Conservation (phyloP, 176 grass and related monocot genomes). For the Coix lacrymajobi region DNA sequence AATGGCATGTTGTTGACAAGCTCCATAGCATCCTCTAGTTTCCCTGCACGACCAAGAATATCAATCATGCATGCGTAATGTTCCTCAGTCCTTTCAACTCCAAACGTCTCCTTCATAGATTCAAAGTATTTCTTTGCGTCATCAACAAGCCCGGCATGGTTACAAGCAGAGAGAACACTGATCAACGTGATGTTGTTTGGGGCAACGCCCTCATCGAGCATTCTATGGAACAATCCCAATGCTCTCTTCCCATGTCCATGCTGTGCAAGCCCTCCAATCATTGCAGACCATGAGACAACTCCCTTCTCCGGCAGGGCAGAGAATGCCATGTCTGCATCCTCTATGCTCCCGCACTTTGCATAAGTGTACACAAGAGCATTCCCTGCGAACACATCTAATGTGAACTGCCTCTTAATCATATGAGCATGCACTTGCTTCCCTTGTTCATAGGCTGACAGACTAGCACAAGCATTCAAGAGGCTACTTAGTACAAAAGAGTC, state of each 20-base stretch:
- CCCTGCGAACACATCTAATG: slow-evolving; percentile 63
- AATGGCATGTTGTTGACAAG: slow-evolving; percentile 72
- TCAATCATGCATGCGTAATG: slow-evolving; percentile 89
- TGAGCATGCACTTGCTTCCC: slow-evolving; percentile 81
- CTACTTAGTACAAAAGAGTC: slow-evolving; percentile 83
- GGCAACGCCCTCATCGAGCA: slow-evolving; percentile 54
- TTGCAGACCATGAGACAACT: slow-evolving; percentile 94
- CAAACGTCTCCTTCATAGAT: slow-evolving; percentile 70
- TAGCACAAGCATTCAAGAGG: slow-evolving; percentile 77
- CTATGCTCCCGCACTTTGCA: slow-evolving; percentile 81
- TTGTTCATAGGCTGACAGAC: slow-evolving; percentile 85
- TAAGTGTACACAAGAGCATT: slow-evolving; percentile 94
- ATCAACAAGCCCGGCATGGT: slow-evolving; percentile 73
- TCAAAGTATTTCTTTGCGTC: slow-evolving; percentile 71
- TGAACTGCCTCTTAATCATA: slow-evolving; percentile 63
- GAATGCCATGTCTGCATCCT: slow-evolving; percentile 75
- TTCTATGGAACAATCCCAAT: slow-evolving; percentile 60
- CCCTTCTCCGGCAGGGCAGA: slow-evolving; percentile 55
- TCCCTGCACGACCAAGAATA: slow-evolving; percentile 79
- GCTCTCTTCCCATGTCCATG: slow-evolving; percentile 78
- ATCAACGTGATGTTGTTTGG: slow-evolving; percentile 85
- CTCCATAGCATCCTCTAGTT: slow-evolving; percentile 76
- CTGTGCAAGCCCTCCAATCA: slow-evolving; percentile 88
- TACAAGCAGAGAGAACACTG: slow-evolving; percentile 86
- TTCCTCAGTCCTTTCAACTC: slow-evolving; percentile 67